phyloP scores from a whole-genome alignment of 495 filamentous ascomycete genomes.

The Penicillium maclennaniae region DNA sequence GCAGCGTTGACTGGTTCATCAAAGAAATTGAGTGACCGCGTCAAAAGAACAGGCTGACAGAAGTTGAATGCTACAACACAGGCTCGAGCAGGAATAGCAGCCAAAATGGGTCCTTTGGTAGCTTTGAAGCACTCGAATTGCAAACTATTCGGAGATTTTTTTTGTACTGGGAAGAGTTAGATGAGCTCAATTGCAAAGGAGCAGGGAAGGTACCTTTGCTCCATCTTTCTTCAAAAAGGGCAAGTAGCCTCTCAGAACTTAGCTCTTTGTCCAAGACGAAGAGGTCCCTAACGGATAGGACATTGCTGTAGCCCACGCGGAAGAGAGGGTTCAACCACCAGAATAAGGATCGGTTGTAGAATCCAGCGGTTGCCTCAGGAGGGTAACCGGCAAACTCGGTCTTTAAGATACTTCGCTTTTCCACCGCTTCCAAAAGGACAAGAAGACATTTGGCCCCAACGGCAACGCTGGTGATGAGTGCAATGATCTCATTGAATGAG shows the following conservation, averaged over 20 bases:
- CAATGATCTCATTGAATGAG: conserved; percentile 30
- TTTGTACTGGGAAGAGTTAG: conserved; percentile 27
- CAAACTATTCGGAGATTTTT: conserved; percentile 38
- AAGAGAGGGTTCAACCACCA: conserved; percentile 59
- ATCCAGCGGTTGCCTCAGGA: conserved; percentile 57
- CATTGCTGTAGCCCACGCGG: conserved; percentile 40
- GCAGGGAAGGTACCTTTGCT: conserved; percentile 20
- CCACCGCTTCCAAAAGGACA: conserved; percentile 49
- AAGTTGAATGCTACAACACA: conserved; percentile 57
- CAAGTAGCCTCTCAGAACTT: conserved; percentile 36
- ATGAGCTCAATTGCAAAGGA: neutral
- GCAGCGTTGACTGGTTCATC: conserved; percentile 33
- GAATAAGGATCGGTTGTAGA: conserved; percentile 51
- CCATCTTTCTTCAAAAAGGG: conserved; percentile 31
- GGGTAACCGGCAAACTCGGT: conserved; percentile 41
- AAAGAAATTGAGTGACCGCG: conserved; percentile 47
- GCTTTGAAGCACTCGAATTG: conserved; percentile 44
- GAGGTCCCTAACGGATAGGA: conserved; percentile 45
- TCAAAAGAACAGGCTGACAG: conserved; percentile 62
- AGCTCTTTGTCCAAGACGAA: conserved; percentile 44
- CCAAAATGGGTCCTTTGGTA: conserved; percentile 44
- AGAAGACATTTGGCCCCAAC: conserved; percentile 48
- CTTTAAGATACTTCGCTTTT: conserved; percentile 50
- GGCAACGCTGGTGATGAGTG: conserved; percentile 45
- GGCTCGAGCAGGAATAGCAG: conserved; percentile 49